Conservation (phyloP, 1,284 basidiomycete species). For the Melanopsichium pennsylvanicum region DNA sequence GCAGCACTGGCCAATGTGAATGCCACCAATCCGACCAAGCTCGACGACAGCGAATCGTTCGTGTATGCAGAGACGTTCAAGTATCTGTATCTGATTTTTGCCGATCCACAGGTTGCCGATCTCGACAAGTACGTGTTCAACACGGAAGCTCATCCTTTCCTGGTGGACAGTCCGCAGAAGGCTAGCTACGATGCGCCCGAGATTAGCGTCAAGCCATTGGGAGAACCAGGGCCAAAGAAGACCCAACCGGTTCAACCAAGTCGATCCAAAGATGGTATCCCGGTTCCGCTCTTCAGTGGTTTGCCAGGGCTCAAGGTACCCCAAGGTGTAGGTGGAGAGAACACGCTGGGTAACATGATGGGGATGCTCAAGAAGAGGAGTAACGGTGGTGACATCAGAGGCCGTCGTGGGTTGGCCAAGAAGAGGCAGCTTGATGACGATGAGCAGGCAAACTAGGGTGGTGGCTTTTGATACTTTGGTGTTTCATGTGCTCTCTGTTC, state of each 20-base stretch:
- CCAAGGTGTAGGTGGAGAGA: slow-evolving; percentile 7
- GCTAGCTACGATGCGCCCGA: slow-evolving; percentile 3
- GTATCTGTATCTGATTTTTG: slow-evolving; percentile 59
- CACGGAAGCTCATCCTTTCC: slow-evolving; percentile 61
- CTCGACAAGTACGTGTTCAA: slow-evolving; percentile 60
- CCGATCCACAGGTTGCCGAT: slow-evolving; percentile 37
- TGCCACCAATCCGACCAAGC: slow-evolving; percentile 25
- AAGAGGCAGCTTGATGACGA: not conserved
- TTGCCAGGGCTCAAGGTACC: slow-evolving; percentile 23
- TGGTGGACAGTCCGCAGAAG: slow-evolving; percentile 43
- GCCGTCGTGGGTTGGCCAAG: too few species aligned
- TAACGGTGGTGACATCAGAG: too few species aligned
- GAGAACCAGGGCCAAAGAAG: not conserved
- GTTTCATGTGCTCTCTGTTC: too few species aligned
- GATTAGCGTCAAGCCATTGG: slow-evolving; percentile 1
- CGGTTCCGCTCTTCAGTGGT: slow-evolving; percentile 16
- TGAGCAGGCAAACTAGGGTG: too few species aligned
- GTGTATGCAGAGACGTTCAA: slow-evolving; percentile 58
- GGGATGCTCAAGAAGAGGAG: slow-evolving; percentile 3
- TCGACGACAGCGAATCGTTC: slow-evolving; percentile 54
- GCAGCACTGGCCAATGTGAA: slow-evolving; percentile 45
- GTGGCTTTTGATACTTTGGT: too few species aligned
- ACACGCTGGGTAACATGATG: slow-evolving; percentile 14
- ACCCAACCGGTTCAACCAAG: not conserved
- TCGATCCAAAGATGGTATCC: slow-evolving; percentile 1